These are phyloP conservation scores for Colletotrichum sp. DNA, from an alignment of 2,329 filamentous ascomycete species.

Conservation along the genomic window DNA sequence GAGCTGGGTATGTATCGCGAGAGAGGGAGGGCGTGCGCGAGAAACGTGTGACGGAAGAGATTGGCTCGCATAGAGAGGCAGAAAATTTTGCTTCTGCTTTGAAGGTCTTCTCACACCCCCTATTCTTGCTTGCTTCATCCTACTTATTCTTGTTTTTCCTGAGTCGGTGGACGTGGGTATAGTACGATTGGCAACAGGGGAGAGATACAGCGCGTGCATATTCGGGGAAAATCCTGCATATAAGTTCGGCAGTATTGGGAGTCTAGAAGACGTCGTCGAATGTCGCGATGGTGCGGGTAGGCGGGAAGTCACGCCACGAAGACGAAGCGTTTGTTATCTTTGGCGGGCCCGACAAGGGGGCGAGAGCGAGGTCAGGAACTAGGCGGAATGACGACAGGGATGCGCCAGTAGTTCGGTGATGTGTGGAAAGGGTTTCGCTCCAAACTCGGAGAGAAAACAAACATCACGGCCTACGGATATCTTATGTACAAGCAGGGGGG, in stretches of 20 bases:
- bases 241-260: not conserved
- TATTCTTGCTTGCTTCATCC: not conserved
- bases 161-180: not conserved
- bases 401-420: not conserved
- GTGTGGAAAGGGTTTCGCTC: not conserved
- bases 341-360: not conserved
- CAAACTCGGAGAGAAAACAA: slow-evolving; percentile 5
- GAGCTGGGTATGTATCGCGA: not conserved
- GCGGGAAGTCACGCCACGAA: slow-evolving; percentile 5
- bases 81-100: not conserved
- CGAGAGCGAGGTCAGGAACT: not conserved
- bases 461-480: not conserved
- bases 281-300: not conserved
- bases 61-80: not conserved
- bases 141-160: not conserved
- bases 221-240: not conserved
- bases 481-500: not conserved
- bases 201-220: not conserved
- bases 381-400: not conserved
- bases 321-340: slow-evolving; percentile 1
- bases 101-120: not conserved
- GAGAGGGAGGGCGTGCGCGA: not conserved
- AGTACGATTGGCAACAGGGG: not conserved
- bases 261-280: not conserved
- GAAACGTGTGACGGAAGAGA: not conserved